Evolutionary conservation across 2,329 filamentous ascomycete genomes (phyloP).

Genomic region (Didymella segeticola): DNA sequence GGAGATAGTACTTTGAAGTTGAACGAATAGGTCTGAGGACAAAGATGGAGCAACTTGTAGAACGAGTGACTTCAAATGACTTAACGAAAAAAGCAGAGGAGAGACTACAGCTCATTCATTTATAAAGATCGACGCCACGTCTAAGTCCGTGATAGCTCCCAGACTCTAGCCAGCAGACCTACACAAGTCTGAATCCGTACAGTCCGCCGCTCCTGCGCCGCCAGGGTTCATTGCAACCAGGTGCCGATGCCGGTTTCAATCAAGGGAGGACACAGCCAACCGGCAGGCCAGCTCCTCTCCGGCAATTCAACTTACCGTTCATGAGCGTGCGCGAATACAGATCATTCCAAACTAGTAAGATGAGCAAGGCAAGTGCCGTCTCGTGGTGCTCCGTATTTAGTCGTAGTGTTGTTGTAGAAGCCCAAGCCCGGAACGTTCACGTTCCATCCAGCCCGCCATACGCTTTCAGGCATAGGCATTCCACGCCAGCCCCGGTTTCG

Average conservation of each 20-base stretch:
- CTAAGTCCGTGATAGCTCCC: background rate
- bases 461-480: slow-evolving; percentile 2
- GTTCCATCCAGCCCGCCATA: slow-evolving; percentile 5
- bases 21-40: background rate
- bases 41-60: background rate
- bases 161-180: background rate
- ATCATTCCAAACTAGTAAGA: slow-evolving; percentile 2
- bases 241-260: slow-evolving; percentile 3
- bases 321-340: background rate
- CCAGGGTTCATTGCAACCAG: background rate
- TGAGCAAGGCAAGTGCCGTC: slow-evolving; percentile 8
- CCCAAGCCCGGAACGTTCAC: slow-evolving; percentile 5
- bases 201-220: background rate
- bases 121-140: slow-evolving; percentile 5
- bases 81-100: background rate
- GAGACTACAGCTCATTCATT: background rate
- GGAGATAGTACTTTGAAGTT: background rate
- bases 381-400: background rate
- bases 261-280: background rate
- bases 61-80: slow-evolving; percentile 3
- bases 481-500: background rate
- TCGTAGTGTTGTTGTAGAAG: slow-evolving; percentile 1
- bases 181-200: background rate
- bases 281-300: slow-evolving; percentile 1
- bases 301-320: slow-evolving; percentile 10